Base-by-base conservation (phyloP, 2,329 filamentous ascomycete genomes). In the Ophiostoma tasmaniense region DNA sequence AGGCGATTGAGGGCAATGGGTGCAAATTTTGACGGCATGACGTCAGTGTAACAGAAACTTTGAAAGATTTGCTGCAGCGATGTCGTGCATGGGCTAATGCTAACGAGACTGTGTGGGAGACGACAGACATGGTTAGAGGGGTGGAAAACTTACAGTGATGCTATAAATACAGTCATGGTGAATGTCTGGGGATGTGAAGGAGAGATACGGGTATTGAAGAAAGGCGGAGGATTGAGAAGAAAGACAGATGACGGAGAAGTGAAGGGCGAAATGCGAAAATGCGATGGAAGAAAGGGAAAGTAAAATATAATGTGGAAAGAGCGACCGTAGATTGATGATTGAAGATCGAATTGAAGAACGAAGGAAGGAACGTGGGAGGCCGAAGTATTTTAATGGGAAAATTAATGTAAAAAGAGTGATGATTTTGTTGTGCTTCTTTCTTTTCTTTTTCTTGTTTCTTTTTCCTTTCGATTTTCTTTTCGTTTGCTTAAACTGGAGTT, bases 121-220 rank as follows among this genome's bases (percentile, higher is more conserved):
- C 8, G n/a, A 55, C 22, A 25, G 20, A 14, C n/a, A 25, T 13
- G 50, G 50, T 22, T 25, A 55, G 50, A 55, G 50, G 50, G 11
- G n/a, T 25, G 2, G 2, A 55, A 14, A 55, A 75, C 75, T 75
- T 73, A 78, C 76, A 77, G 72, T n/a, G 81, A 82, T 70, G 80
- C 82, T 71, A 85, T 78, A 71, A 84, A 84, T 73, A 83, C 79
- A 62, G 70, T 71, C 70, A 71, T 71, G 55, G 17, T 65, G 66
- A 61, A 59, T 62, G 66, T 42, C 50, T 35, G 10, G 25, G 50
- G 8, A 28, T 55, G 50, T 13, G 50, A 13, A 14, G 22, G 11
- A 30, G 52, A 11, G 11, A 11, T 3, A 61, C 25, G 30, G 55
- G 25, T 11, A 28, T 3, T 11, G 13, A 25, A 30, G 25, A 14